Percentiles rank a stretch among this genome's conserved stretches.
phyloP scores from a whole-genome alignment of 2,329 filamentous ascomycete species.

The Epicoccum nigrum region DNA sequence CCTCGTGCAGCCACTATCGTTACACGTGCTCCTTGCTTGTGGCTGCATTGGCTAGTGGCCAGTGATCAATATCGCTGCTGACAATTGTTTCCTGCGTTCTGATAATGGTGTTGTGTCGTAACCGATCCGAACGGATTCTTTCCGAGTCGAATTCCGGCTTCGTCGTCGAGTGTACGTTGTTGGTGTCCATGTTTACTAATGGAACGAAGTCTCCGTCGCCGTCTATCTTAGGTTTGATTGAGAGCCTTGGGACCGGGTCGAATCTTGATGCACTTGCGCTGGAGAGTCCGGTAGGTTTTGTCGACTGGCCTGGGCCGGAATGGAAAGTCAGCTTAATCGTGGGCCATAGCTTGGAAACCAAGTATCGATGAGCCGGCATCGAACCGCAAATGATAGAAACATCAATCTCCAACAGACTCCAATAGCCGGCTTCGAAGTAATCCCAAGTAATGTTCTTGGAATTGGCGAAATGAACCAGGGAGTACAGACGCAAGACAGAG shows the following conservation, averaged over 20 bases:
- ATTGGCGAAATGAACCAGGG: constrained; percentile 50
- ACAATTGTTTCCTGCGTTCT: too few species aligned
- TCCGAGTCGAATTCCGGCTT: not conserved
- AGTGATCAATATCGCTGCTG: too few species aligned
- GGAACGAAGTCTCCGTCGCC: constrained; percentile 30
- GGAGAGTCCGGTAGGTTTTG: constrained; percentile 1
- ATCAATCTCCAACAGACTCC: constrained; percentile 49
- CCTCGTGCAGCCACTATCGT: too few species aligned
- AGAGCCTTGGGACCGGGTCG: constrained; percentile 1
- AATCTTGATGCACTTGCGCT: constrained; percentile 5
- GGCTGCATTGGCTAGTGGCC: too few species aligned
- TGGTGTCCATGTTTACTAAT: constrained; percentile 27
- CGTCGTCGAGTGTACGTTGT: constrained; percentile 8
- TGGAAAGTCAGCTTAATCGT: constrained; percentile 22
- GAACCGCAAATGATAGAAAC: constrained; percentile 48
- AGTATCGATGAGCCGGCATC: constrained; percentile 43
- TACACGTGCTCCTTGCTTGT: too few species aligned
- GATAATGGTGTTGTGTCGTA: too few species aligned
- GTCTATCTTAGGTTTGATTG: constrained; percentile 24
- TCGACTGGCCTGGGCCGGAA: constrained; percentile 12
- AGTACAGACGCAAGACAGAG: constrained; percentile 42
- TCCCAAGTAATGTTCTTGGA: constrained; percentile 50
- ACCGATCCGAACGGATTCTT: too few species aligned
- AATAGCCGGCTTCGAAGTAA: constrained; percentile 48
- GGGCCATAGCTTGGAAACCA: constrained; percentile 23